Evolutionary conservation across 2,329 filamentous ascomycete species (phyloP), one percentile per base, ranked within the genome.

Genomic region (Fusarium torulosum): DNA sequence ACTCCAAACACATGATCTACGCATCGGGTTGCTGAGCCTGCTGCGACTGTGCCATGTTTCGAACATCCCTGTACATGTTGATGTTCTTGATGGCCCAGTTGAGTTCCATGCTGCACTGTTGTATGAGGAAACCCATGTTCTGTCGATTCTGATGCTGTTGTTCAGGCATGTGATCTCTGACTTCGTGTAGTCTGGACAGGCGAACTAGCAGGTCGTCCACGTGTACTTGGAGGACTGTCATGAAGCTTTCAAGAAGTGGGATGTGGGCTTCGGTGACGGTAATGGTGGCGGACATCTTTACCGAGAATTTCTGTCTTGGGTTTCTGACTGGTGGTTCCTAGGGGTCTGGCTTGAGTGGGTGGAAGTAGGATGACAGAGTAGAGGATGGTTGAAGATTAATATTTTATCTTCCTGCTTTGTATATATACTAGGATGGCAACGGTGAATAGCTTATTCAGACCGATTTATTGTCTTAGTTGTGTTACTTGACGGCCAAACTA

Each of bases 51-150:
- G 33, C 33, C 43, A 41, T 29, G 14, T 53, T 37, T 31, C 44
- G 54, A 27, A 63, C 31, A 3, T 40, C 9, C 25, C 19, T 49
- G 27, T 53, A 64, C 4, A 25, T 52, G 8, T 43, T 42, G 10
- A 25, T 44, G 3, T 37, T 60, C 2, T 19, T 21, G 38, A 52
- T 37, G 31, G 35, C 25, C 62, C 62, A 60, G n/a, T 27, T 14
- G 8, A 43, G n/a, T n/a, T 64, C 60, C 3, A 47, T 17, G 27
- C 54, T 44, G 23, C 55, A 56, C 10, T 65, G 51, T 5, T 19
- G 42, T 21, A 52, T 25, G 14, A 66, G 60, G 2, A 44, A 35
- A 1, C 56, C 38, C n/a, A 53, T 35, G 10, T 20, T 6, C 5
- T 37, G 41, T 3, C 25, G 17, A 11, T 27, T 35, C 7, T 42